phyloP scores from a whole-genome alignment of 1,284 basidiomycete genomes.

The Moniliophthora roreri region DNA sequence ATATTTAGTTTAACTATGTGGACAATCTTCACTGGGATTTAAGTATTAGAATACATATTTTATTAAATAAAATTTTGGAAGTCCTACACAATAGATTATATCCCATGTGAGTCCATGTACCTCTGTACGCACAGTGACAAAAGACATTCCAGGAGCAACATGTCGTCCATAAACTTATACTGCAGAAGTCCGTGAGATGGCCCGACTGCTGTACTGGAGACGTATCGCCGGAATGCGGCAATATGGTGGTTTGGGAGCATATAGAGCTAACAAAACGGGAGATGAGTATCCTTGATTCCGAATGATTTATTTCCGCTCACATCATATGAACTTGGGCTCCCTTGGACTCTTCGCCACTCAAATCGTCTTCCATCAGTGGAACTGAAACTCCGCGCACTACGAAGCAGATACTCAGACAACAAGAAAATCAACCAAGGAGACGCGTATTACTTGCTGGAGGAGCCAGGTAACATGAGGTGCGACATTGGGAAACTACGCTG shows the following conservation, averaged over 20 bases:
- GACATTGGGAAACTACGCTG: constrained; percentile 59
- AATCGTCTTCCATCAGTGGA: constrained; percentile 50
- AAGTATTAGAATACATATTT: neutral
- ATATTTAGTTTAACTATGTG: constrained; percentile 21
- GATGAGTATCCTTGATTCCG: constrained; percentile 3
- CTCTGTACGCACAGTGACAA: constrained; percentile 69
- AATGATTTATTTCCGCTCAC: constrained; percentile 34
- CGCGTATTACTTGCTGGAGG: constrained; percentile 43
- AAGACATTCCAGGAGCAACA: constrained; percentile 60
- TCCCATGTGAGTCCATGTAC: constrained; percentile 63
- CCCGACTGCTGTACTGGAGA: constrained; percentile 57
- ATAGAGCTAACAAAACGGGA: constrained; percentile 40
- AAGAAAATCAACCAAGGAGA: constrained; percentile 6
- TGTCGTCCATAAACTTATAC: constrained; percentile 60
- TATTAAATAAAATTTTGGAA: neutral
- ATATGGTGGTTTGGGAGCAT: constrained; percentile 45
- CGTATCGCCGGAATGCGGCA: constrained; percentile 55
- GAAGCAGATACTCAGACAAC: neutral
- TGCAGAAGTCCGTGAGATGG: constrained; percentile 60
- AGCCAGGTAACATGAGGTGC: constrained; percentile 55
- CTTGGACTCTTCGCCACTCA: constrained; percentile 60
- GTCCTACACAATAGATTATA: constrained; percentile 22
- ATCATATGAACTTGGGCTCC: constrained; percentile 52
- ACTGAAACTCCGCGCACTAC: constrained; percentile 58
- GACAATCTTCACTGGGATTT: neutral